Conservation (phyloP, 352 stramenopile genomes). For the Aphanomyces invadans region DNA sequence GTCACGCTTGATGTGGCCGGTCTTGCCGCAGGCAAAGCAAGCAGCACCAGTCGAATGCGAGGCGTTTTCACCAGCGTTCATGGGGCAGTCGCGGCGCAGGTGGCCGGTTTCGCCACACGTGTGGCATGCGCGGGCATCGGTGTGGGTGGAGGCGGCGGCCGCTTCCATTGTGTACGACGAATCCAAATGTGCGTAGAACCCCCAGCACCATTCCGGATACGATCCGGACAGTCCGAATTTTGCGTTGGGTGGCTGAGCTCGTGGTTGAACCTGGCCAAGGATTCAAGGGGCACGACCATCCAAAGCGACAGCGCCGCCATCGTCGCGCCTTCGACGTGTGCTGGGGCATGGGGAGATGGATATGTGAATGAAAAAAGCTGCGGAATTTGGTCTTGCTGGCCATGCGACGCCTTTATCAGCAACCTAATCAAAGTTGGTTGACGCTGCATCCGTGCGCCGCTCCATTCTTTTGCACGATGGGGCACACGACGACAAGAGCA, state of each 20-base stretch:
- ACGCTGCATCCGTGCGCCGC: too few species aligned
- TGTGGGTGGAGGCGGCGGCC: background rate
- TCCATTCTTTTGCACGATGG: too few species aligned
- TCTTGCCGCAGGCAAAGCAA: slow-evolving; percentile 75
- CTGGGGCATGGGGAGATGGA: too few species aligned
- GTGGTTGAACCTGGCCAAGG: background rate
- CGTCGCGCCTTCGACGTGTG: too few species aligned
- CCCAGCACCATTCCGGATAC: background rate
- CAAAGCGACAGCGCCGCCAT: too few species aligned
- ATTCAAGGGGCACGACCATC: background rate
- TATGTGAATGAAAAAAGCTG: too few species aligned
- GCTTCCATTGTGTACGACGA: slow-evolving; percentile 9
- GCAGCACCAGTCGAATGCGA: slow-evolving; percentile 26
- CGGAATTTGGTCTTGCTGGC: too few species aligned
- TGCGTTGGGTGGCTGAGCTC: background rate
- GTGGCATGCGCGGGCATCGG: slow-evolving; percentile 63
- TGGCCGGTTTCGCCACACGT: slow-evolving; percentile 70
- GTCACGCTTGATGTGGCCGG: slow-evolving; percentile 73
- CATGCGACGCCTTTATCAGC: too few species aligned
- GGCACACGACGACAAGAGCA: too few species aligned
- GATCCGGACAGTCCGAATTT: slow-evolving; percentile 12
- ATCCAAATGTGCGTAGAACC: background rate
- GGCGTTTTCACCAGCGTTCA: slow-evolving; percentile 33
- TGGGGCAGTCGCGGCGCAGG: slow-evolving; percentile 66
- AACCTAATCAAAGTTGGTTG: too few species aligned